These are phyloP conservation scores for Fistulifera solaris DNA, from an alignment of 108 stramenopile species.

Conservation along the genomic window DNA sequence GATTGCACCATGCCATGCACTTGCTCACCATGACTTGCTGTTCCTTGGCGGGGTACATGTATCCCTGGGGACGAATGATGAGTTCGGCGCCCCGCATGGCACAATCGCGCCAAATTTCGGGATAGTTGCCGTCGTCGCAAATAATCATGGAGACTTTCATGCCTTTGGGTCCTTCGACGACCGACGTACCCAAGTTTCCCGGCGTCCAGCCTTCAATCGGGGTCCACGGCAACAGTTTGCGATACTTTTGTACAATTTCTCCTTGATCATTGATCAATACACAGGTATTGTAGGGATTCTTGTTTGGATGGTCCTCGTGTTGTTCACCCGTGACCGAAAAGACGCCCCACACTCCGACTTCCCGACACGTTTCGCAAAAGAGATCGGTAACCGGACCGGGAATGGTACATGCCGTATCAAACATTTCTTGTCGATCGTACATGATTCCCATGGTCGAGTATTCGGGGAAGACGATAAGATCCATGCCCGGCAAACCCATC, in stretches of 20 bases:
- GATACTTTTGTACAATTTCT: conserved; percentile 75
- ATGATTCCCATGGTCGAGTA: conserved; percentile 80
- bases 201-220: conserved; percentile 62
- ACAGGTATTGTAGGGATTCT: conserved; percentile 77
- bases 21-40: conserved; percentile 77
- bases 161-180: conserved; percentile 69
- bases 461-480: conserved; percentile 73
- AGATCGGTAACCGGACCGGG: conserved; percentile 60
- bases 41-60: conserved; percentile 82
- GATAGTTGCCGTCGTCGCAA: conserved; percentile 66
- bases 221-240: conserved; percentile 74
- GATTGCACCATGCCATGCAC: conserved; percentile 82
- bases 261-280: conserved; percentile 70
- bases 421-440: conserved; percentile 80
- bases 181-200: conserved; percentile 64
- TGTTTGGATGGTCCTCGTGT: conserved; percentile 73
- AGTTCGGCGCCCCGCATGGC: conserved; percentile 75
- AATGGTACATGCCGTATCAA: conserved; percentile 64
- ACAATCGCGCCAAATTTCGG: conserved; percentile 49
- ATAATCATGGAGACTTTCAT: conserved; percentile 79
- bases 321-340: conserved; percentile 69
- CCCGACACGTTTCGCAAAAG: conserved; percentile 48
- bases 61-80: conserved; percentile 55
- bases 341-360: conserved; percentile 70
- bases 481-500: conserved; percentile 70